Evolutionary conservation across 176 grass and related monocot genomes (phyloP).

Genomic region (Ensete glaucum): DNA sequence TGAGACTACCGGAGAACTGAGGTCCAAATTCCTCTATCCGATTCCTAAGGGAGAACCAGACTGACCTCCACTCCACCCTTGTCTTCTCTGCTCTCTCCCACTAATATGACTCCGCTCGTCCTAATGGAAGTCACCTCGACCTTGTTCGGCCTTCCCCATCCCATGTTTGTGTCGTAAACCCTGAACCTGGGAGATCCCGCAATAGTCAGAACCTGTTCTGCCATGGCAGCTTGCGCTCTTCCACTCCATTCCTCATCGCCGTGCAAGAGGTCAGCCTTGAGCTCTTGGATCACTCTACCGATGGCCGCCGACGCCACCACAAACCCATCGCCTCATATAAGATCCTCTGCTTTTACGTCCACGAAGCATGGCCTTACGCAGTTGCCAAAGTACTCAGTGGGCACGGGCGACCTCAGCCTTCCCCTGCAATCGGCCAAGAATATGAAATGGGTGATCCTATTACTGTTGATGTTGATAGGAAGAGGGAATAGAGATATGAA

Average conservation of each 20-base stretch:
- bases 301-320: constrained; percentile 19
- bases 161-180: constrained; percentile 35
- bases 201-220: constrained; percentile 20
- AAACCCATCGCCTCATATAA: constrained; percentile 19
- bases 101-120: constrained; percentile 39
- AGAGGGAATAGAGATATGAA: no score
- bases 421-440: constrained; percentile 28
- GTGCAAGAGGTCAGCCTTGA: constrained; percentile 23
- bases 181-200: constrained; percentile 26
- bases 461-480: no score
- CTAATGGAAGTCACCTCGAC: constrained; percentile 48
- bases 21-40: constrained; percentile 33
- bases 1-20: constrained; percentile 19
- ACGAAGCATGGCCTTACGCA: constrained; percentile 35
- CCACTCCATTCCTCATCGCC: constrained; percentile 20
- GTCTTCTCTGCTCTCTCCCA: constrained; percentile 29
- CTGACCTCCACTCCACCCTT: constrained; percentile 40
- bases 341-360: constrained; percentile 15
- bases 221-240: constrained; percentile 14
- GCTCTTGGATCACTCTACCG: constrained; percentile 23
- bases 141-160: constrained; percentile 36
- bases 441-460: constrained; percentile 11
- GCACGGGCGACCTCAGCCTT: constrained; percentile 22
- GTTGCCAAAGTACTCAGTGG: constrained; percentile 39
- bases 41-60: constrained; percentile 21